phyloP scores from a whole-genome alignment of 2,329 filamentous ascomycete species.

The Epichloe sibirici region DNA sequence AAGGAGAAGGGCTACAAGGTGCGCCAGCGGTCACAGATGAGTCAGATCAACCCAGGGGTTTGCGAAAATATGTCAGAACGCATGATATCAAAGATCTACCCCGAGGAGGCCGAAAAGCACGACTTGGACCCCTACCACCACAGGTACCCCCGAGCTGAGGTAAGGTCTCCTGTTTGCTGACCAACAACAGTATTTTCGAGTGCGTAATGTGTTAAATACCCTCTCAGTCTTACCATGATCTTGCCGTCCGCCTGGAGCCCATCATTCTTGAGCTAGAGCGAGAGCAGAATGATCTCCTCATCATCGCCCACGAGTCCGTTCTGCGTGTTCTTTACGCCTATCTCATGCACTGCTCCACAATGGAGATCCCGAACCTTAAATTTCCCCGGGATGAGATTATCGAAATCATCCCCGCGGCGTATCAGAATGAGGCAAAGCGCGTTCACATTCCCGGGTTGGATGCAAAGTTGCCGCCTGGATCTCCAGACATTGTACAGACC shows the following conservation, averaged over 20 bases:
- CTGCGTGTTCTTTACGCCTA: slow-evolving; percentile 93
- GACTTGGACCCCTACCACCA: slow-evolving; percentile 94
- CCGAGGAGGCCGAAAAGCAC: slow-evolving; percentile 86
- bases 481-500: slow-evolving; percentile 70
- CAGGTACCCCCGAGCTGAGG: slow-evolving; percentile 87
- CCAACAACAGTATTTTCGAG: not conserved
- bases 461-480: slow-evolving; percentile 58
- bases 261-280: slow-evolving; percentile 96
- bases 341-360: slow-evolving; percentile 94
- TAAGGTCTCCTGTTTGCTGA: slow-evolving; percentile 20
- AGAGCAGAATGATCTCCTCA: slow-evolving; percentile 93
- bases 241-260: slow-evolving; percentile 93
- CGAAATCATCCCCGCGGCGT: slow-evolving; percentile 93
- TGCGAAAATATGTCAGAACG: slow-evolving; percentile 87
- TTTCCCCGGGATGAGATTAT: slow-evolving; percentile 97
- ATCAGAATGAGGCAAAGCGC: slow-evolving; percentile 89
- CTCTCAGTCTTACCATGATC: slow-evolving; percentile 82
- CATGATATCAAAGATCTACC: slow-evolving; percentile 68
- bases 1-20: slow-evolving; percentile 71
- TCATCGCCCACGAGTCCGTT: slow-evolving; percentile 97
- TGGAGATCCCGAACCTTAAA: slow-evolving; percentile 82
- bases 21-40: slow-evolving; percentile 88
- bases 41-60: slow-evolving; percentile 90
- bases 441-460: slow-evolving; percentile 68
- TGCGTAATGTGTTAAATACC: not conserved